phyloP scores from a whole-genome alignment of 164 flowering plant species.

The Buxus sempervirens region DNA sequence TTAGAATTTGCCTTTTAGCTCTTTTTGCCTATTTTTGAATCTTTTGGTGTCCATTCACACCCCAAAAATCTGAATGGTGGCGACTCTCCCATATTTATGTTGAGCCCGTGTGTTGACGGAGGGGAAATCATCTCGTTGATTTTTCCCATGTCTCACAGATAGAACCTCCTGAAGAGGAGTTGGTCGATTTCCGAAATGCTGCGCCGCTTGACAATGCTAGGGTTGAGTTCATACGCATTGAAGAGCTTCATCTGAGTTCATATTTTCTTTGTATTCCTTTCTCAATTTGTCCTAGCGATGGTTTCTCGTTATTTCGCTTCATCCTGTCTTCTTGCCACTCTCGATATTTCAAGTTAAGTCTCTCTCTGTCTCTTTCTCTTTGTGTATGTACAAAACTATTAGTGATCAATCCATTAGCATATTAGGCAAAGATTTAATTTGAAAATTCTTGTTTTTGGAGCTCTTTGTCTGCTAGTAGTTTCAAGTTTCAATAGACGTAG shows the following conservation, averaged over 20 bases:
- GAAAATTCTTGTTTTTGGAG: conserved; percentile 27
- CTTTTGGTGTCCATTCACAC: too few relatives aligned
- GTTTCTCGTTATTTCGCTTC: conserved; percentile 43
- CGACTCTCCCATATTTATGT: too few relatives aligned
- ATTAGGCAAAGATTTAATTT: not conserved
- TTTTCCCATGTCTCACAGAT: too few relatives aligned
- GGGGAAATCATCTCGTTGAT: too few relatives aligned
- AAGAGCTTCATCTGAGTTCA: conserved; percentile 4
- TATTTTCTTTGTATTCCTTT: conserved; percentile 29
- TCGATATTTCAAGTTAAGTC: conserved; percentile 52
- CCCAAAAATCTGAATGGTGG: too few relatives aligned
- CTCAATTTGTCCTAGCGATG: conserved; percentile 40
- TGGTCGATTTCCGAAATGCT: not conserved
- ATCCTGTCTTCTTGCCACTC: conserved; percentile 33
- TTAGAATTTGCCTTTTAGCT: too few relatives aligned
- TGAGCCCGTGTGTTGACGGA: too few relatives aligned
- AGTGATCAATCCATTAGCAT: not conserved
- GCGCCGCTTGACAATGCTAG: conserved; percentile 6
- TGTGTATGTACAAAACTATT: too few relatives aligned
- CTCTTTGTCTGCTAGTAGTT: conserved; percentile 29
- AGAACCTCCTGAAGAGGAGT: too few relatives aligned
- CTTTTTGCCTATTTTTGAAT: too few relatives aligned
- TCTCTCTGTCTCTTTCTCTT: conserved; percentile 4
- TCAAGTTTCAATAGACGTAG: conserved; percentile 38
- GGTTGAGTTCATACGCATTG: conserved; percentile 9